Percentiles rank a stretch among this genome's conserved stretches.
phyloP scores from a whole-genome alignment of 345 rosid genomes.

The Eucalyptus polybractea region DNA sequence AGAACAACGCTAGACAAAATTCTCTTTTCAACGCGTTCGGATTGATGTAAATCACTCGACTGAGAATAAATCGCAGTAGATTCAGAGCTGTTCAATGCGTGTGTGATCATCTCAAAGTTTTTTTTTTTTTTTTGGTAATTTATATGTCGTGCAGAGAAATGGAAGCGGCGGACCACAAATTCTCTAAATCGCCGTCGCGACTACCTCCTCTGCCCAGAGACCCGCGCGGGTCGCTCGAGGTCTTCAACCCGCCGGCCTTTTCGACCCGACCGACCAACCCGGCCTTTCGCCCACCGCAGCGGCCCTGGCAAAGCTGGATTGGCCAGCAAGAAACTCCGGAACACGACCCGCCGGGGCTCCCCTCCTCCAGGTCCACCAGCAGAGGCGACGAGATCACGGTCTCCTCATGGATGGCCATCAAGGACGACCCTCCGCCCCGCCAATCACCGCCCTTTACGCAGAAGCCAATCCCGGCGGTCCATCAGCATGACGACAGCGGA shows the following conservation, averaged over 20 bases:
- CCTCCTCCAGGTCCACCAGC: constrained; percentile 7
- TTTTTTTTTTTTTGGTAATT: background rate
- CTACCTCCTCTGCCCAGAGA: constrained; percentile 36
- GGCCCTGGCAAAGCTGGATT: constrained; percentile 36
- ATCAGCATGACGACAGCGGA: background rate
- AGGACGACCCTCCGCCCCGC: constrained; percentile 14
- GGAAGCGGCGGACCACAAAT: background rate
- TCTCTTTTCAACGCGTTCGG: background rate
- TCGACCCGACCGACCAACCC: constrained; percentile 44
- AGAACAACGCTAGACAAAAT: background rate
- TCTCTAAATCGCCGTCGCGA: background rate
- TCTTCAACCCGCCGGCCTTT: constrained; percentile 56
- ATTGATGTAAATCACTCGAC: background rate
- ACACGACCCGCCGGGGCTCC: constrained; percentile 1
- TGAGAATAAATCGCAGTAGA: background rate
- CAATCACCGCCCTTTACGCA: background rate
- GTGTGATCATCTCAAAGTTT: background rate
- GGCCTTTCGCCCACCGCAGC: constrained; percentile 24
- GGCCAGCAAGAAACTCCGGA: constrained; percentile 19
- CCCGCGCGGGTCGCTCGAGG: constrained; percentile 79
- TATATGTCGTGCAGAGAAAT: background rate
- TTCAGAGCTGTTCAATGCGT: background rate
- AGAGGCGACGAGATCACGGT: constrained; percentile 32
- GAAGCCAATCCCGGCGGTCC: background rate
- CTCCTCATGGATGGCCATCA: constrained; percentile 94